Conservation (phyloP, 495 filamentous ascomycete genomes). For the Xylaria telfairii region DNA sequence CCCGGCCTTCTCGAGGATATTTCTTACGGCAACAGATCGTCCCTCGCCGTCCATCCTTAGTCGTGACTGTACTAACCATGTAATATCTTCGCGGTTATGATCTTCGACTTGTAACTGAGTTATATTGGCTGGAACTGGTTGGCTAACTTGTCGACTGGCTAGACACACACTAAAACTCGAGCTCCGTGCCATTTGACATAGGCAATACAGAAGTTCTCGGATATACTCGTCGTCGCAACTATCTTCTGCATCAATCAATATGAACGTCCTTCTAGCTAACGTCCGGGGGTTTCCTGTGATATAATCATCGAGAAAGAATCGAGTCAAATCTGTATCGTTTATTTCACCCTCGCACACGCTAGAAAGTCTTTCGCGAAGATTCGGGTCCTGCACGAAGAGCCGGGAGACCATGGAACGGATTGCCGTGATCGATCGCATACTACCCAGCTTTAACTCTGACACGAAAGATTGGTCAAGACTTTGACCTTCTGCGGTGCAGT, state of each 20-base stretch:
- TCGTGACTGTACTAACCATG: conserved; percentile 43
- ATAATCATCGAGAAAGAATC: conserved; percentile 48
- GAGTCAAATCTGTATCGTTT: conserved; percentile 40
- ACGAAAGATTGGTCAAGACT: conserved; percentile 23
- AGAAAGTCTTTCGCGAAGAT: conserved; percentile 37
- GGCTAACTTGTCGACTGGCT: conserved; percentile 29
- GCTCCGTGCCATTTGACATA: conserved; percentile 43
- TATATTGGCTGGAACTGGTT: conserved; percentile 33
- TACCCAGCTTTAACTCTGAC: background rate
- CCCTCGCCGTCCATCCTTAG: conserved; percentile 45
- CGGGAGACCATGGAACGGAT: conserved; percentile 46
- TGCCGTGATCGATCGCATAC: conserved; percentile 26
- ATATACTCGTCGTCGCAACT: conserved; percentile 38
- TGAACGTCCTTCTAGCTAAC: conserved; percentile 40
- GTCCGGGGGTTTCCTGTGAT: conserved; percentile 37
- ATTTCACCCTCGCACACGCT: conserved; percentile 32
- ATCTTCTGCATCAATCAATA: conserved; percentile 45
- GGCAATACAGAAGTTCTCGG: conserved; percentile 38
- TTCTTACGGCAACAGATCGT: conserved; percentile 33
- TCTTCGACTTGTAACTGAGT: conserved; percentile 42
- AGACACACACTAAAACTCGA: conserved; percentile 49
- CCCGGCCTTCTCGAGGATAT: conserved; percentile 38
- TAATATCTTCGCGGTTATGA: conserved; percentile 44
- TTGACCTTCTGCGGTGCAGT: conserved; percentile 34
- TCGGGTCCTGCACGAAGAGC: conserved; percentile 42